Evolutionary conservation across 805 yeast genomes (phyloP).

Genomic region (Saccharomycopsis microspora): DNA sequence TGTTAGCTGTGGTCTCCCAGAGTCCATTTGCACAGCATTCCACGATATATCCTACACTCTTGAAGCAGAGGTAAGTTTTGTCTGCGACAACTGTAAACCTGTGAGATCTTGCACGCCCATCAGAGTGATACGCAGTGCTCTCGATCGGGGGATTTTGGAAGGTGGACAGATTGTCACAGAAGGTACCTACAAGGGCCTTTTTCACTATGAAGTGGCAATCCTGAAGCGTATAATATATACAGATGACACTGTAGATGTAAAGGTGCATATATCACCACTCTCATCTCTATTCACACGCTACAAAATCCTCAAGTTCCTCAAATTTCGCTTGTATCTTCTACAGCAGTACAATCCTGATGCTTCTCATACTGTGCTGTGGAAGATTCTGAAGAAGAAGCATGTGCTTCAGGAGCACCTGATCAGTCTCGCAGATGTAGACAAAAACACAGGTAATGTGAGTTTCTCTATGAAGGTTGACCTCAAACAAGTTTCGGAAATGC

Average conservation of each 20-base stretch:
- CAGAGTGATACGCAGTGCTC: not conserved
- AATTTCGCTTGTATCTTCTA: not conserved
- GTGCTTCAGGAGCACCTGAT: not conserved
- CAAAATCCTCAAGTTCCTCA: not conserved
- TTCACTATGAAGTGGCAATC: constrained; percentile 2
- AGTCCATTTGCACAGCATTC: not conserved
- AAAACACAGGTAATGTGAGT: not conserved
- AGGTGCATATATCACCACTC: not conserved
- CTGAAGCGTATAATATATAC: constrained; percentile 1
- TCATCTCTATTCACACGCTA: not conserved
- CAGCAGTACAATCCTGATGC: constrained; percentile 2
- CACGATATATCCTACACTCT: not conserved
- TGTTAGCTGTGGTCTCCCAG: constrained; percentile 4
- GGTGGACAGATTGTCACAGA: not conserved
- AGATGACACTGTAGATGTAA: constrained; percentile 1
- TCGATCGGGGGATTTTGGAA: not conserved
- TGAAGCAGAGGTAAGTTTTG: not conserved
- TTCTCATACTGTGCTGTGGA: not conserved
- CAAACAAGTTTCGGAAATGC: not conserved
- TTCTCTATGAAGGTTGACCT: not conserved
- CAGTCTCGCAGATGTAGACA: not conserved
- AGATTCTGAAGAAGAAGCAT: not conserved
- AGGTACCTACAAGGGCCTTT: constrained; percentile 2
- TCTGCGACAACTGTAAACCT: not conserved
- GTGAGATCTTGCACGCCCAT: not conserved